Evolutionary conservation across 164 flowering plant genomes (phyloP).

Genomic region (Tetrastigma voinierianum): DNA sequence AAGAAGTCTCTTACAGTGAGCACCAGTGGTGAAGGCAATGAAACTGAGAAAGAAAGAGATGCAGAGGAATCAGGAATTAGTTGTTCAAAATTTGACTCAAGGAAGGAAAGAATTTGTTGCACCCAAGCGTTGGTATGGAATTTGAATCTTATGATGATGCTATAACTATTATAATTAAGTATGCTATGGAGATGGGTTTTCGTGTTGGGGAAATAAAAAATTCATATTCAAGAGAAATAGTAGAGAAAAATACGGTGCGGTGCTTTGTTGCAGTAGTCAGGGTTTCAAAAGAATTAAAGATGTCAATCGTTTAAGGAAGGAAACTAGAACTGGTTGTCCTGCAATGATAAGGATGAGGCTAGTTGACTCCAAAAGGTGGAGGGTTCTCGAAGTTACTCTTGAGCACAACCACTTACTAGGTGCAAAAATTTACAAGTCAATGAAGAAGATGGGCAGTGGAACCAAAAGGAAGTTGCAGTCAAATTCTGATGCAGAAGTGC

Average conservation of each 20-base stretch:
- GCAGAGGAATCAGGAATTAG: conserved; percentile 23
- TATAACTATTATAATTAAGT: conserved; percentile 63
- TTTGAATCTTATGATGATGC: conserved; percentile 77
- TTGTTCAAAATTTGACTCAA: conserved; percentile 24
- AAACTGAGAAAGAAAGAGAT: conserved; percentile 18
- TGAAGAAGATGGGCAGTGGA: conserved; percentile 37
- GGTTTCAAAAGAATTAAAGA: conserved; percentile 71
- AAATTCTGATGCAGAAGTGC: conserved; percentile 31
- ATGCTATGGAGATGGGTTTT: conserved; percentile 68
- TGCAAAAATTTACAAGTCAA: conserved; percentile 32
- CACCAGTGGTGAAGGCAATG: conserved; percentile 25
- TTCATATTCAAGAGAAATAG: conserved; percentile 65
- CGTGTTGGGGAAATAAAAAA: conserved; percentile 63
- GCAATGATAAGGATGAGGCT: conserved; percentile 67
- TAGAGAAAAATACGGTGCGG: conserved; percentile 63
- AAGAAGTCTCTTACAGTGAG: conserved; percentile 26
- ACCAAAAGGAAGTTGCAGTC: conserved; percentile 30
- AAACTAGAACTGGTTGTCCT: conserved; percentile 76
- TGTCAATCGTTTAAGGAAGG: conserved; percentile 54
- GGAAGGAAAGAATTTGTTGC: conserved; percentile 55
- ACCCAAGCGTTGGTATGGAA: conserved; percentile 74
- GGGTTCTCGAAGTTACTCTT: conserved; percentile 51
- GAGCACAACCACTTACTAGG: conserved; percentile 69
- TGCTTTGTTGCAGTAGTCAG: conserved; percentile 67
- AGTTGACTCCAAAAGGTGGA: conserved; percentile 64